Percentiles rank a stretch among this genome's conserved stretches.
These are phyloP conservation scores for Artemisia annua DNA, from an alignment of 129 eudicot species.

Conservation along the genomic window DNA sequence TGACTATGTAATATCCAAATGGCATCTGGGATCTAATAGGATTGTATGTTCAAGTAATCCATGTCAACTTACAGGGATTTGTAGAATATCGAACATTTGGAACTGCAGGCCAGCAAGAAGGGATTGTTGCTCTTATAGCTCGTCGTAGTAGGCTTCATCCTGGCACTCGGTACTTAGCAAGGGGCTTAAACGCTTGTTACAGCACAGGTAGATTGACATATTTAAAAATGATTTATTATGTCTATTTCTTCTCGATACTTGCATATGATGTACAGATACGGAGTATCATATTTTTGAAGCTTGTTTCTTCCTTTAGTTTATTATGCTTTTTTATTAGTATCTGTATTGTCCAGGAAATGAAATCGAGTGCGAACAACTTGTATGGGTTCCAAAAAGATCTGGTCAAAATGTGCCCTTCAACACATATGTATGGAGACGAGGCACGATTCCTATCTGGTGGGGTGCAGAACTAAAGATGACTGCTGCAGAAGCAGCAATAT, in stretches of 20 bases:
- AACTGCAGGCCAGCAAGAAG: slow-evolving; percentile 87
- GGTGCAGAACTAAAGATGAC: slow-evolving; percentile 92
- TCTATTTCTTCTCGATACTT: slow-evolving; percentile 2
- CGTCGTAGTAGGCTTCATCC: slow-evolving; percentile 98
- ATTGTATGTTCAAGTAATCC: slow-evolving; percentile 31
- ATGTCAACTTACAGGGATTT: slow-evolving; percentile 65
- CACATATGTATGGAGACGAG: slow-evolving; percentile 86
- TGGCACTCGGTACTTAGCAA: slow-evolving; percentile 91
- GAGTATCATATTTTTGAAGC: slow-evolving; percentile 1
- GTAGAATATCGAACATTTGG: slow-evolving; percentile 92
- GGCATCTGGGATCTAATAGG: slow-evolving; percentile 28
- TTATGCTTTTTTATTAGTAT: slow-evolving; percentile 9
- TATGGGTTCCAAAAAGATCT: slow-evolving; percentile 74
- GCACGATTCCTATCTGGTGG: slow-evolving; percentile 98
- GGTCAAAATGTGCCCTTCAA: slow-evolving; percentile 81
- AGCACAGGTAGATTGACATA: slow-evolving; percentile 66
- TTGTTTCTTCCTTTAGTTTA: not conserved
- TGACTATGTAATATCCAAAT: slow-evolving; percentile 26
- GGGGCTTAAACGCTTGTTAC: slow-evolving; percentile 83
- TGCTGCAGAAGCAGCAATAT: slow-evolving; percentile 92
- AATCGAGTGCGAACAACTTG: slow-evolving; percentile 93
- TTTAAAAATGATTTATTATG: not conserved
- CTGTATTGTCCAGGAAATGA: slow-evolving; percentile 65
- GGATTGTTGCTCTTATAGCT: slow-evolving; percentile 84
- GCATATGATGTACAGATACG: not conserved